Evolutionary conservation across 176 grass and related monocot species (phyloP).

Genomic region (Juncus inflexus): DNA sequence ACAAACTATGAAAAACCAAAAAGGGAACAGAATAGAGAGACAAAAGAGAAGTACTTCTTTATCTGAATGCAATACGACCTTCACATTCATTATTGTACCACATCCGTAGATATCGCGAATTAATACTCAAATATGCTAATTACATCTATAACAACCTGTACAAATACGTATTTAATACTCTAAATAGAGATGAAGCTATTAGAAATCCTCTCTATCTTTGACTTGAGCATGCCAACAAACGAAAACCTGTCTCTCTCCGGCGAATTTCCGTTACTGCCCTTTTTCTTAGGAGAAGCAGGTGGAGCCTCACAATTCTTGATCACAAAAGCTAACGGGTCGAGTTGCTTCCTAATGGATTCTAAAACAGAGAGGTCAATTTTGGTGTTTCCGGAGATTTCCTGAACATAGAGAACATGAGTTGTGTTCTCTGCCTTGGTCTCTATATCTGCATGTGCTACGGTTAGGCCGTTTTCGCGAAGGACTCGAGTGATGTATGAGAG

Average conservation of each 20-base stretch:
- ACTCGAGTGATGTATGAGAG: constrained; percentile 40
- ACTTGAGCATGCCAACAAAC: constrained; percentile 35
- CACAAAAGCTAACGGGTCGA: constrained; percentile 33
- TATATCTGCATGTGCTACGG: constrained; percentile 41
- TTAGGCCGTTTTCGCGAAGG: constrained; percentile 47
- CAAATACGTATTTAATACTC: no score
- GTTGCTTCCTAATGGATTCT: constrained; percentile 33
- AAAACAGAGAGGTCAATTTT: constrained; percentile 32
- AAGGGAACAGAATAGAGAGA: no score
- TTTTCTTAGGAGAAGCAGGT: not conserved
- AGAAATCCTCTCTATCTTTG: constrained; percentile 36
- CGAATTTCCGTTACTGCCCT: not conserved
- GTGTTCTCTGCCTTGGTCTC: constrained; percentile 34
- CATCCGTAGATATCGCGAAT: no score
- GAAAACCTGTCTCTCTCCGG: constrained; percentile 19
- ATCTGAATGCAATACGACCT: no score
- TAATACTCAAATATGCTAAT: no score
- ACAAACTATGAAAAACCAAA: no score
- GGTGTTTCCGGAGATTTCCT: constrained; percentile 45
- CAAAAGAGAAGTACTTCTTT: no score
- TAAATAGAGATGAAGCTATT: constrained; percentile 35
- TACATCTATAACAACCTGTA: no score
- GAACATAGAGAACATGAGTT: constrained; percentile 39
- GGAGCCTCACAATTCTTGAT: constrained; percentile 17
- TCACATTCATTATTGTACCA: no score